phyloP scores from a whole-genome alignment of 306 rosid genomes.

The Hylodesmum podocarpum region DNA sequence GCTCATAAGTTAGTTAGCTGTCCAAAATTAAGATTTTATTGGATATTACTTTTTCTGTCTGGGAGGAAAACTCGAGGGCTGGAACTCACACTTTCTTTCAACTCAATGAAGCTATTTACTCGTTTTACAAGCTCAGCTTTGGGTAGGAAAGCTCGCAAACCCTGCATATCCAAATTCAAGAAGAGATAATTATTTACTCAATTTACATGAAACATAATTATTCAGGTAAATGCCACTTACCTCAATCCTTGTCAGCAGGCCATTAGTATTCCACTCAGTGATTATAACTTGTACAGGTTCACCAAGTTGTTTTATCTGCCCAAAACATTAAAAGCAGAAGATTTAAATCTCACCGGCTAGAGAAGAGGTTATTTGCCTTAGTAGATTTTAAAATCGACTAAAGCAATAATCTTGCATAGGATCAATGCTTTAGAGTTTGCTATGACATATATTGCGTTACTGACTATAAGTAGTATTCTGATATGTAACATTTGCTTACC shows the following conservation, averaged over 20 bases:
- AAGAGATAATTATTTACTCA: constrained; percentile 1
- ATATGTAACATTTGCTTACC: not conserved
- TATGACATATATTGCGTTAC: not conserved
- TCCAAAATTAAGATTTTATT: not conserved
- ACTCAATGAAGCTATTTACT: constrained; percentile 61
- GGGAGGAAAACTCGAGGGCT: not conserved
- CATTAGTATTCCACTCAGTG: constrained; percentile 86
- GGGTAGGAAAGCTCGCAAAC: constrained; percentile 81
- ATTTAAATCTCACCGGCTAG: constrained; percentile 5
- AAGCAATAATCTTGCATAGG: not conserved
- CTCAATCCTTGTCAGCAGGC: constrained; percentile 87
- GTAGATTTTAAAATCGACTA: not conserved
- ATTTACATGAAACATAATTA: constrained; percentile 1
- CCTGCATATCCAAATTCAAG: constrained; percentile 51
- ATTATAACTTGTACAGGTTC: constrained; percentile 75
- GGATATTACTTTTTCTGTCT: not conserved
- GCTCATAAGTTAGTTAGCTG: not conserved
- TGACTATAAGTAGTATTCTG: not conserved
- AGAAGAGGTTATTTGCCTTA: not conserved
- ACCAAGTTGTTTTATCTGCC: constrained; percentile 65
- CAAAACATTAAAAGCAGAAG: constrained; percentile 25
- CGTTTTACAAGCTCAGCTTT: constrained; percentile 72
- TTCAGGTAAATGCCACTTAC: constrained; percentile 36
- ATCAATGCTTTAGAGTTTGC: not conserved
- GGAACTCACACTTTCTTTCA: constrained; percentile 70